Percentiles rank a stretch among this genome's conserved stretches.
Evolutionary conservation across 2,329 filamentous ascomycete genomes (phyloP).

Genomic region (Fusarium globosum): DNA sequence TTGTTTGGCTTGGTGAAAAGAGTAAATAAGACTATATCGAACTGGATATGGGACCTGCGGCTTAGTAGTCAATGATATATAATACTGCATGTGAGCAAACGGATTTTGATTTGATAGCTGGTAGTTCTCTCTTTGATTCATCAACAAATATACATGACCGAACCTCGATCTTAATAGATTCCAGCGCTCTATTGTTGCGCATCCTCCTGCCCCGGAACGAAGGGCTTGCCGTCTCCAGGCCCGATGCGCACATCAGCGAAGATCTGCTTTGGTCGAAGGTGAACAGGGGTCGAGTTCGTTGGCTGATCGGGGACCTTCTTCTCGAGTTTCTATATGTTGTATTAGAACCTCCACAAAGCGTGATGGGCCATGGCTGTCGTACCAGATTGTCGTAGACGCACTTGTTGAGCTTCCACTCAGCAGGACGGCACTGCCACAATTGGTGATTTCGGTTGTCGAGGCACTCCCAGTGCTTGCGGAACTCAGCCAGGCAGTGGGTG

Average conservation of each 20-base stretch:
- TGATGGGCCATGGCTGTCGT: slow-evolving; percentile 49
- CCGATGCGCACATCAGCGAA: slow-evolving; percentile 65
- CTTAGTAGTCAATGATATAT: neutral
- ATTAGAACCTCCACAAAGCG: slow-evolving; percentile 9
- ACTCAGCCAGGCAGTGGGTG: slow-evolving; percentile 90
- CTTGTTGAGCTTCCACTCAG: slow-evolving; percentile 90
- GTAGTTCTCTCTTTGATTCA: slow-evolving; percentile 45
- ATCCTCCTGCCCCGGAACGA: slow-evolving; percentile 50
- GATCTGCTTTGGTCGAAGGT: slow-evolving; percentile 74
- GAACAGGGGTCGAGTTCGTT: slow-evolving; percentile 75
- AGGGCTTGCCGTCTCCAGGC: slow-evolving; percentile 57
- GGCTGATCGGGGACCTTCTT: slow-evolving; percentile 83
- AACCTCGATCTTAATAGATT: slow-evolving; percentile 34
- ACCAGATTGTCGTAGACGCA: slow-evolving; percentile 98
- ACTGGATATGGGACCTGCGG: neutral
- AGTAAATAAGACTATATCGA: neutral
- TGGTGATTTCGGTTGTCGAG: slow-evolving; percentile 98
- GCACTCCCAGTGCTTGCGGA: slow-evolving; percentile 94
- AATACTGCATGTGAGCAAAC: neutral
- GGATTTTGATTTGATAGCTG: slow-evolving; percentile 29
- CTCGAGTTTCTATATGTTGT: slow-evolving; percentile 73
- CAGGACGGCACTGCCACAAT: slow-evolving; percentile 91
- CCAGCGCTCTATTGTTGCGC: slow-evolving; percentile 49
- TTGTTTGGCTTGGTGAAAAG: neutral
- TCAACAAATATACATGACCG: slow-evolving; percentile 48